Evolutionary conservation across 257 asterid species (phyloP).

Genomic region (Parsonsia alboflavescens): DNA sequence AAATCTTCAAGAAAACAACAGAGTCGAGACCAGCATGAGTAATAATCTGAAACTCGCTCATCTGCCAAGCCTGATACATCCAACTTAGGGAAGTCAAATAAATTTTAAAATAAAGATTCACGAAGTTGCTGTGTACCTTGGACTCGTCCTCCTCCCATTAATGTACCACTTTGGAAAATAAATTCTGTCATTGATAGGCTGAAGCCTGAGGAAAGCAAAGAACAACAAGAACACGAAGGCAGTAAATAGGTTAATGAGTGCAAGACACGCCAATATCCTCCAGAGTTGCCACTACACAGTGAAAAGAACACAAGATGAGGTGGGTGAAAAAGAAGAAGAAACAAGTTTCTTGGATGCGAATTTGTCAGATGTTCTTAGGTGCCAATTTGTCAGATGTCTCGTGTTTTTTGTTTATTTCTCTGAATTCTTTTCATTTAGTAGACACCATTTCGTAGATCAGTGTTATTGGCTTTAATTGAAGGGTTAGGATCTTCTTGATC

Average conservation of each 20-base stretch:
- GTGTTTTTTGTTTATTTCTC: too few species aligned
- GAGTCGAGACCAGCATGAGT: slow-evolving; percentile 96
- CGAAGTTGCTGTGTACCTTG: slow-evolving; percentile 48
- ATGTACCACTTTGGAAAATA: slow-evolving; percentile 96
- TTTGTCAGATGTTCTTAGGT: too few species aligned
- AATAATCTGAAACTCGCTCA: slow-evolving; percentile 77
- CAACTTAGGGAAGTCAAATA: slow-evolving; percentile 86
- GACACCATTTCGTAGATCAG: too few species aligned
- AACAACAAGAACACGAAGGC: slow-evolving; percentile 82
- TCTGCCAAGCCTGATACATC: slow-evolving; percentile 97
- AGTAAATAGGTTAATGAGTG: slow-evolving; percentile 59
- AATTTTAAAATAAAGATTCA: slow-evolving; percentile 67
- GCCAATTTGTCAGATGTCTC: too few species aligned
- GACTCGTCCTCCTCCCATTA: slow-evolving; percentile 64
- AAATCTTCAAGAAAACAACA: slow-evolving; percentile 92
- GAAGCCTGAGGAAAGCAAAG: slow-evolving; percentile 85
- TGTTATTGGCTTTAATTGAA: too few species aligned
- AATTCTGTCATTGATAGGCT: slow-evolving; percentile 92
- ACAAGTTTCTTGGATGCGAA: too few species aligned
- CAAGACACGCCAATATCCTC: slow-evolving; percentile 93
- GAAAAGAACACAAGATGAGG: not conserved
- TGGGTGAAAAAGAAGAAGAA: too few species aligned
- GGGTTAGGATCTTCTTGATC: too few species aligned
- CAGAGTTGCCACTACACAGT: slow-evolving; percentile 61
- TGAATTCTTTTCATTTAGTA: too few species aligned